Evolutionary conservation across 345 rosid species (phyloP).

Genomic region (Boechera divaricarpa): DNA sequence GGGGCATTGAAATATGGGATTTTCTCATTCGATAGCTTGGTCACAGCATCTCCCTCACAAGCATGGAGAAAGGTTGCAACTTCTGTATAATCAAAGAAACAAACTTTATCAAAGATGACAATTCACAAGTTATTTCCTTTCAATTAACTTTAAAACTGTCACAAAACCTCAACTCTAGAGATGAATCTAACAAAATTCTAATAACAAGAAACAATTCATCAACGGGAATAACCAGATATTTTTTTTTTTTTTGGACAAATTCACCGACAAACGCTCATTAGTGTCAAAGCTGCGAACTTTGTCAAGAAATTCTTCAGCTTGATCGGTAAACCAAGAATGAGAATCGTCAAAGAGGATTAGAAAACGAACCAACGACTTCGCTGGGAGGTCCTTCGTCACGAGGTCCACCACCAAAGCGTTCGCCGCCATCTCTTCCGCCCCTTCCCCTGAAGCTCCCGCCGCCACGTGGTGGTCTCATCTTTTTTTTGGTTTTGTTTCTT

Average conservation of each 20-base stretch:
- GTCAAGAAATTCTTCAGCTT: background rate
- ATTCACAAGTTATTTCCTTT: slow-evolving; percentile 15
- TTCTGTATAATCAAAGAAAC: slow-evolving; percentile 80
- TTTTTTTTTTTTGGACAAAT: too few species aligned
- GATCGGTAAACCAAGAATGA: slow-evolving; percentile 7
- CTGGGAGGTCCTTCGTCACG: slow-evolving; percentile 90
- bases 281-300: background rate
- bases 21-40: slow-evolving; percentile 78
- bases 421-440: slow-evolving; percentile 59
- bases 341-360: background rate
- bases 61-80: slow-evolving; percentile 85
- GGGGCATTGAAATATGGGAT: slow-evolving; percentile 89
- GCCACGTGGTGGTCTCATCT: slow-evolving; percentile 73
- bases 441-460: slow-evolving; percentile 69
- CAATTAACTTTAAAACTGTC: background rate
- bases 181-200: slow-evolving; percentile 4
- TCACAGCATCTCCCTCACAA: slow-evolving; percentile 96
- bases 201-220: background rate
- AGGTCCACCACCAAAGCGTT: slow-evolving; percentile 52
- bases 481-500: background rate
- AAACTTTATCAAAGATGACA: slow-evolving; percentile 63
- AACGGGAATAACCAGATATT: background rate
- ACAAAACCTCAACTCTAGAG: background rate
- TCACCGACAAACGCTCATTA: background rate
- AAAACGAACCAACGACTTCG: slow-evolving; percentile 69